Conservation (phyloP, 2,329 filamentous ascomycete genomes). For the Cercospora sp. region DNA sequence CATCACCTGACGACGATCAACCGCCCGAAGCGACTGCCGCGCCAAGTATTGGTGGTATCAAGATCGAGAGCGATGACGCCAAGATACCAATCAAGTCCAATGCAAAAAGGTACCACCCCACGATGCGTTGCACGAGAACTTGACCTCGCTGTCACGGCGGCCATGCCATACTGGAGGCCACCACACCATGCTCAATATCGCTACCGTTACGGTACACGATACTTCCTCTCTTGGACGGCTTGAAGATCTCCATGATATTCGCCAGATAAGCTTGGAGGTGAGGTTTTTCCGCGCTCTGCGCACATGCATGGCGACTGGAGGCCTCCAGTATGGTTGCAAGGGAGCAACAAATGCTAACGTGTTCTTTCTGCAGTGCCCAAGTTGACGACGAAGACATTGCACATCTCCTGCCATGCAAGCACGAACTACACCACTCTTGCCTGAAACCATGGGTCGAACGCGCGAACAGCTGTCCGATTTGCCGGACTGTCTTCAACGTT, state of each 20-base stretch:
- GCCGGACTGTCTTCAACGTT: constrained; percentile 84
- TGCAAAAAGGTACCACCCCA: constrained; percentile 38
- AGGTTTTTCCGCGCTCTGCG: constrained; percentile 37
- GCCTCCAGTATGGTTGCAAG: constrained; percentile 32
- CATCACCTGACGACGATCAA: constrained; percentile 54
- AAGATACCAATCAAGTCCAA: constrained; percentile 29
- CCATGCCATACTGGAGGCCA: constrained; percentile 36
- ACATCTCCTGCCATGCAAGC: constrained; percentile 73
- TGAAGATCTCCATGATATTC: constrained; percentile 40
- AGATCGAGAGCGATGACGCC: constrained; percentile 28
- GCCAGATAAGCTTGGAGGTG: constrained; percentile 44
- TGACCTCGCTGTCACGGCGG: constrained; percentile 25
- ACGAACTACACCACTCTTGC: constrained; percentile 89
- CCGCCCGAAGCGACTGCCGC: constrained; percentile 38
- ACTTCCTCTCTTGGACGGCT: constrained; percentile 44
- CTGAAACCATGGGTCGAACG: constrained; percentile 92
- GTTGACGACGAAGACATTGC: constrained; percentile 57
- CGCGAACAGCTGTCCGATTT: constrained; percentile 97
- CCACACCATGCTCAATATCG: constrained; percentile 23
- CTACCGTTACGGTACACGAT: constrained; percentile 30
- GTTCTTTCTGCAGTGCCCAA: constrained; percentile 29
- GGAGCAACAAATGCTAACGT: constrained; percentile 31
- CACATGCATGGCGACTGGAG: constrained; percentile 33
- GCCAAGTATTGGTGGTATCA: constrained; percentile 26
- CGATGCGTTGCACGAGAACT: constrained; percentile 28